Conservation (phyloP, 768 basidiomycete species). For the Boletus reticuloceps region DNA sequence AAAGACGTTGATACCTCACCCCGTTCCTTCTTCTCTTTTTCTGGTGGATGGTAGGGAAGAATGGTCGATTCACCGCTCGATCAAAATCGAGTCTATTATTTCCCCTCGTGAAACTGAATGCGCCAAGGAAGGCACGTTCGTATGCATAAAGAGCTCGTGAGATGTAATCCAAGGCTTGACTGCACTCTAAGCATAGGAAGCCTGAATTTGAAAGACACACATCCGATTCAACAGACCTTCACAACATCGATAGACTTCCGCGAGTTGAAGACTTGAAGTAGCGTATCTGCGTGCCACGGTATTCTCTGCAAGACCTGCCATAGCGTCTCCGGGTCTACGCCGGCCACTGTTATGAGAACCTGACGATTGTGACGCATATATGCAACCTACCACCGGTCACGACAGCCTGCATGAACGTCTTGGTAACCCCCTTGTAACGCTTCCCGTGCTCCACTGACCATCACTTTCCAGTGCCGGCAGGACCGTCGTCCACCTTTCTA, state of each 20-base stretch:
- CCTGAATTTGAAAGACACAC: too few species aligned
- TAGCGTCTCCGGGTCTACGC: conserved; percentile 74
- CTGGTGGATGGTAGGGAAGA: conserved; percentile 79
- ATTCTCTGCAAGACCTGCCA: conserved; percentile 68
- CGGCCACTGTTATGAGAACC: background rate
- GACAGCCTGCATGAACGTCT: conserved; percentile 70
- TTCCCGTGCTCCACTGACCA: conserved; percentile 89
- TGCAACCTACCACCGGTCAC: conserved; percentile 68
- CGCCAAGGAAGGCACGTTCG: conserved; percentile 83
- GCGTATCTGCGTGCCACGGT: conserved; percentile 92
- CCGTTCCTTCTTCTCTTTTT: too few species aligned
- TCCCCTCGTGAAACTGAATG: conserved; percentile 83
- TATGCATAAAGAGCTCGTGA: conserved; percentile 91
- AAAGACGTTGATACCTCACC: too few species aligned
- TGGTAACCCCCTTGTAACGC: conserved; percentile 78
- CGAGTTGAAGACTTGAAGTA: conserved; percentile 40
- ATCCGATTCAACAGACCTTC: too few species aligned
- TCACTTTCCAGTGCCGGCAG: conserved; percentile 64
- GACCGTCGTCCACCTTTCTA: conserved; percentile 40
- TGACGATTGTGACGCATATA: background rate
- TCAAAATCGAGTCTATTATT: conserved; percentile 86
- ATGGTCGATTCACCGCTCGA: conserved; percentile 85
- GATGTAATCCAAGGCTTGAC: conserved; percentile 83
- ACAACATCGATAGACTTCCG: conserved; percentile 11
- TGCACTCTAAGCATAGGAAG: conserved; percentile 48